A percentile compares a stretch with the other conserved stretches of the same genome.
Evolutionary conservation across 2,329 filamentous ascomycete genomes (phyloP).

Genomic region (Talaromyces pinophilus): DNA sequence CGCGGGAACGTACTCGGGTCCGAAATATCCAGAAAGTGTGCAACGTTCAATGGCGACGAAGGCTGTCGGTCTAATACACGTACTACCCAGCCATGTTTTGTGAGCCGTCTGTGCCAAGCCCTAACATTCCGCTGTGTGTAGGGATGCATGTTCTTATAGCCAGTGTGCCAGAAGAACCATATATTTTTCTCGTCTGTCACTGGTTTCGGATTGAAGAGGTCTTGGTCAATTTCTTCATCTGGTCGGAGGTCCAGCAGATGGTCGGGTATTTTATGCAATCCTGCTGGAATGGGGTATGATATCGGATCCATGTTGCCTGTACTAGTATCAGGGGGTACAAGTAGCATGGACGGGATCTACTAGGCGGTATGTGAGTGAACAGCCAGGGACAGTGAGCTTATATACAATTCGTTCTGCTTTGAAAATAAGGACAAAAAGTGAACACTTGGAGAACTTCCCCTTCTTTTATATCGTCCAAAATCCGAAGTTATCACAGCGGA

Average conservation of each 20-base stretch:
- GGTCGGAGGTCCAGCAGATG: conserved; percentile 49
- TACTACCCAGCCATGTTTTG: conserved; percentile 55
- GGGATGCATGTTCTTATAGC: conserved; percentile 52
- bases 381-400: neutral
- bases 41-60: conserved; percentile 51
- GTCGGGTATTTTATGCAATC: conserved; percentile 46
- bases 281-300: conserved; percentile 34
- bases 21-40: conserved; percentile 51
- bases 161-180: conserved; percentile 62
- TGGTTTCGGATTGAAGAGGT: conserved; percentile 44
- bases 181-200: conserved; percentile 54
- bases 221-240: conserved; percentile 50
- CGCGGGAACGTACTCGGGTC: conserved; percentile 50
- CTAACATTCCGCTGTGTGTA: conserved; percentile 57
- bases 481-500: neutral
- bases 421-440: neutral
- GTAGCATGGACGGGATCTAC: neutral
- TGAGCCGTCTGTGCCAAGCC: conserved; percentile 57
- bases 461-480: neutral
- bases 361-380: neutral
- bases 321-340: neutral
- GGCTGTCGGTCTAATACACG: conserved; percentile 53
- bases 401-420: neutral
- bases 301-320: neutral
- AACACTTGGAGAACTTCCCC: neutral